These are phyloP conservation scores for Gossypium longicalyx DNA, from an alignment of 345 rosid genomes.

Conservation along the genomic window DNA sequence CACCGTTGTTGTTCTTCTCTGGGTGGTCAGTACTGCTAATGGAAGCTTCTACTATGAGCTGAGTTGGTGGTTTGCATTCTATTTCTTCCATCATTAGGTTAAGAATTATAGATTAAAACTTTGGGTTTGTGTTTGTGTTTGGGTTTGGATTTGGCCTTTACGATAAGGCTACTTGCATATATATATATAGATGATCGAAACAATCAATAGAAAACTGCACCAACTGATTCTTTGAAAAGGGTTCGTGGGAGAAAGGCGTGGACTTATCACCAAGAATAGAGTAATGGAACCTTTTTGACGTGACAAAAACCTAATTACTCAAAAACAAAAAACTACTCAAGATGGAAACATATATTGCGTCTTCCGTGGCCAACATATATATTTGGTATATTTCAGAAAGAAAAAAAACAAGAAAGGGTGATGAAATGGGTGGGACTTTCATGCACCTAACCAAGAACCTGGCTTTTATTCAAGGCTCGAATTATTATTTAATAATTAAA, in stretches of 20 bases:
- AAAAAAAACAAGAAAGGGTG: too few relatives aligned
- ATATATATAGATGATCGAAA: not conserved
- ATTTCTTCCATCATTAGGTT: conserved; percentile 10
- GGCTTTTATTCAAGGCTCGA: not conserved
- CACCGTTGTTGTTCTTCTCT: not conserved
- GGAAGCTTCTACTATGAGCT: conserved; percentile 16
- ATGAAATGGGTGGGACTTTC: not conserved
- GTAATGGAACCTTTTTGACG: not conserved
- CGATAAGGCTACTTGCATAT: not conserved
- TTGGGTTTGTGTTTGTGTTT: not conserved
- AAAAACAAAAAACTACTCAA: not conserved
- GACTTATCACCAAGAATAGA: not conserved
- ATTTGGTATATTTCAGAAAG: not conserved
- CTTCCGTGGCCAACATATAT: not conserved
- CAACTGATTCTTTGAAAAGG: not conserved
- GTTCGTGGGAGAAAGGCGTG: not conserved
- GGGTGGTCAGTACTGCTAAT: not conserved
- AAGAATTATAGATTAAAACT: not conserved
- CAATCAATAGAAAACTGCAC: not conserved
- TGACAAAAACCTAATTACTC: not conserved
- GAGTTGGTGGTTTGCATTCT: conserved; percentile 11
- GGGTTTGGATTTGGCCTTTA: not conserved
- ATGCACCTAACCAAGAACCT: not conserved
- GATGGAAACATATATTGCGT: not conserved
- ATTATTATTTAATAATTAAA: too few relatives aligned